Base-by-base conservation (phyloP, 345 rosid genomes). In the Sonneratia alba region DNA sequence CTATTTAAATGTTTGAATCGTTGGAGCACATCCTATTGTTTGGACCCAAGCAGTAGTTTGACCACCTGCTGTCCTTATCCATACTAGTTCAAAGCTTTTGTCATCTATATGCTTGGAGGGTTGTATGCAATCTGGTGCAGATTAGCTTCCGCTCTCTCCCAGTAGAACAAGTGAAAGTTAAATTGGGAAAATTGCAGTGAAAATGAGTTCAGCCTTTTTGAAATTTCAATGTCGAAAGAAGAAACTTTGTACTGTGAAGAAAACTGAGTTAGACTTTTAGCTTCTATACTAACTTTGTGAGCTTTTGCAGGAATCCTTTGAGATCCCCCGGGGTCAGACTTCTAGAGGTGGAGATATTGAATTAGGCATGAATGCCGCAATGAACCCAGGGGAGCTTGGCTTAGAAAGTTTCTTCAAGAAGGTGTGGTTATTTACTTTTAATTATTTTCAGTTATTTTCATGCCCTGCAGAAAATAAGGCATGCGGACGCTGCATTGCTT, bases 401-500 rank as follows among this genome's bases (percentile, higher is more conserved):
- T 81, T 95, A 80, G 85, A 90, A 69, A 82, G 71, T 81, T 95
- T 95, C 96, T 92, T 95, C 78, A 89, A 85, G 69, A 95, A 91
- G 88, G 97, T 88, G 64, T 7, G 7, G 7, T 7, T 64, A 3
- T 43, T 4, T 12, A 42, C 45, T 16, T 55, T 2, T 47, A 18
- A 7, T 16, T 0, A 21, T 45, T 64, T 18, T 47, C 45, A 36
- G 63, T 57, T 43, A 16, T 36, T 57, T 21, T 68, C 68, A 57
- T 70, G 16, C 45, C 27, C 45, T 21, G 45, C 38, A 6, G 65
- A 69, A 71, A 47, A 49, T 45, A 19, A 13, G 27, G 48, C 8
- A 62, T 64, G 66, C 36, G 74, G 21, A 56, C 62, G 64, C 21
- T 70, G 38, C 49, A n/a, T 43, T 59, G 42, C 66, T 24, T 64